phyloP scores from a whole-genome alignment of 495 filamentous ascomycete species.

The Cladorrhinum samala region DNA sequence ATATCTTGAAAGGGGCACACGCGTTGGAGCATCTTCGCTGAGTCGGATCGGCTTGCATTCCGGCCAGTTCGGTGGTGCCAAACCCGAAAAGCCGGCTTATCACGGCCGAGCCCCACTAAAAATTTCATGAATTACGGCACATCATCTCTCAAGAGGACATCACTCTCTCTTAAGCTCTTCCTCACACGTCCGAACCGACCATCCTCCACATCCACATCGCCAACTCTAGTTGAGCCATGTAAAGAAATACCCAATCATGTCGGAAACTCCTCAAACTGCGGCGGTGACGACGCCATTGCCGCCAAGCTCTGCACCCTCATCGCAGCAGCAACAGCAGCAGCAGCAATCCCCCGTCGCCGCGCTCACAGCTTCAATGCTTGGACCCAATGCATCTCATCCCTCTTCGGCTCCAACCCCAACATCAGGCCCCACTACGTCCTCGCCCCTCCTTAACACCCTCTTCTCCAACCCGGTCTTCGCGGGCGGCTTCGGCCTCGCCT shows the following conservation, averaged over 20 bases:
- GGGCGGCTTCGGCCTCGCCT: constrained; percentile 75
- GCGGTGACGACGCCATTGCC: neutral
- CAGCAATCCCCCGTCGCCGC: neutral
- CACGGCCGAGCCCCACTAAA: constrained; percentile 19
- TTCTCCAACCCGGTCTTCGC: constrained; percentile 54
- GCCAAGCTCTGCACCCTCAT: neutral
- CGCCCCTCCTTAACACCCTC: constrained; percentile 44
- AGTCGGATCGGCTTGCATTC: too few relatives aligned
- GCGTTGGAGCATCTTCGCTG: too few relatives aligned
- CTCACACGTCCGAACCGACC: neutral
- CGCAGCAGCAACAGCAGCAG: neutral
- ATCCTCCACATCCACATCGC: neutral
- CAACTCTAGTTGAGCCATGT: constrained; percentile 14
- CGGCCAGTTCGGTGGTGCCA: neutral
- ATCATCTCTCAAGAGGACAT: neutral
- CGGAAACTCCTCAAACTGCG: neutral
- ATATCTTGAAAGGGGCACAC: too few relatives aligned
- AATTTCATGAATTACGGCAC: constrained; percentile 10
- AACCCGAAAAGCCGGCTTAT: constrained; percentile 2
- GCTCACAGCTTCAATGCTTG: neutral
- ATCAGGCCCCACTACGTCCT: constrained; percentile 11
- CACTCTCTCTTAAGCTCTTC: neutral
- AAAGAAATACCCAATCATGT: constrained; percentile 10
- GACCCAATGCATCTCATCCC: neutral
- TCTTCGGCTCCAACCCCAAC: neutral